phyloP scores from a whole-genome alignment of 306 rosid species.

The Trifolium repens region DNA sequence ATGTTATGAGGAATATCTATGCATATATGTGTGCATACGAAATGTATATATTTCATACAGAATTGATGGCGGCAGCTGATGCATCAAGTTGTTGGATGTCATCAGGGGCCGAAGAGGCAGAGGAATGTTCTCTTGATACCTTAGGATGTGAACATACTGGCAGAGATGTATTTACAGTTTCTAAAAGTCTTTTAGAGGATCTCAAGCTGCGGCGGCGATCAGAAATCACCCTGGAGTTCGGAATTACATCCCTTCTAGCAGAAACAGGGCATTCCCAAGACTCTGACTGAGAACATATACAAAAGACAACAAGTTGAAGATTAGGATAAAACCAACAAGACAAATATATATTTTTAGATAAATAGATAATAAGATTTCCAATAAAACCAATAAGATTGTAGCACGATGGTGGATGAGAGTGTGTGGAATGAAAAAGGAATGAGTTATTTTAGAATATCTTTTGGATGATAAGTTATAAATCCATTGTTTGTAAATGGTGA shows the following conservation, averaged over 20 bases:
- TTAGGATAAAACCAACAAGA: constrained; percentile 23
- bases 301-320: constrained; percentile 23
- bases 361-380: no score
- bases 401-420: no score
- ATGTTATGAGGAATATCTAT: no score
- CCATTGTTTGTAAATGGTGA: no score
- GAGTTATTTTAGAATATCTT: no score
- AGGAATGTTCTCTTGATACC: background rate
- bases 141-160: background rate
- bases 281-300: constrained; percentile 31
- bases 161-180: background rate
- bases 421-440: no score
- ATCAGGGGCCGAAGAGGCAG: background rate
- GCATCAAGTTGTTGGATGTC: background rate
- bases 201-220: constrained; percentile 30
- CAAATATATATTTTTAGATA: background rate
- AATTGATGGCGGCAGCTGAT: background rate
- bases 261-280: constrained; percentile 24
- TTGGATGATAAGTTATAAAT: no score
- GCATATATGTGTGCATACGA: no score
- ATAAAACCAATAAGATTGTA: no score
- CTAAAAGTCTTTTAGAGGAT: constrained; percentile 12
- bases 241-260: background rate
- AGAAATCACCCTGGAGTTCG: background rate
- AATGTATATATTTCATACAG: background rate